Conservation (phyloP, 148 eudicot genomes). For the Arbutus unedo region DNA sequence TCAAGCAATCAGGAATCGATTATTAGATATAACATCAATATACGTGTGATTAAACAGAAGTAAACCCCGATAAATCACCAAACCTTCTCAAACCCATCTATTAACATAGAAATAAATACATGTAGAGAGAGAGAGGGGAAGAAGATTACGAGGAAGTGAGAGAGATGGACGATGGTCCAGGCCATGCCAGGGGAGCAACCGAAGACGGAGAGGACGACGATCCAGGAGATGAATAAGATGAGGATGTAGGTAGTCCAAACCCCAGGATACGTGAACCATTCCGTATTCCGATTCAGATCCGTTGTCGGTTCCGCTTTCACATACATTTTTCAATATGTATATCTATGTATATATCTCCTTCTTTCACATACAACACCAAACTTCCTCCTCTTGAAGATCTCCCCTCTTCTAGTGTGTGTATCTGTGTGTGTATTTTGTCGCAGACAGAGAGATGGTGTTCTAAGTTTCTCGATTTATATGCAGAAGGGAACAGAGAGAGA, state of each 20-base stretch:
- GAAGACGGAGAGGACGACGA: constrained; percentile 57
- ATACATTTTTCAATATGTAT: constrained; percentile 31
- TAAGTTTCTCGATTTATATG: neutral
- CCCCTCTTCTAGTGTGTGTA: neutral
- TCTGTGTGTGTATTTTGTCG: neutral
- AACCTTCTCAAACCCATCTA: neutral
- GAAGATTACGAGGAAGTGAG: constrained; percentile 51
- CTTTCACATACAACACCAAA: no score
- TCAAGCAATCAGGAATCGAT: constrained; percentile 10
- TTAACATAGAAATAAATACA: neutral
- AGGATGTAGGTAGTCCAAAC: constrained; percentile 77
- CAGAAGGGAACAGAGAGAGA: neutral
- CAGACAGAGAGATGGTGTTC: neutral
- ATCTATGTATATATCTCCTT: neutral
- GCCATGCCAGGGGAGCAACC: constrained; percentile 77
- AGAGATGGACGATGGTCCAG: constrained; percentile 75
- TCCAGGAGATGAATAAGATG: constrained; percentile 71
- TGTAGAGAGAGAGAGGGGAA: neutral
- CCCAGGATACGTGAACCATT: constrained; percentile 80
- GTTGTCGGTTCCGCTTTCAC: constrained; percentile 54
- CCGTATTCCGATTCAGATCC: constrained; percentile 79
- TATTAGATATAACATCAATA: constrained; percentile 5
- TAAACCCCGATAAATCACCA: neutral
- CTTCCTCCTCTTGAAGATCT: neutral
- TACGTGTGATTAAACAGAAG: no score